Conservation (phyloP, 106 monocot genomes). For the Dioscorea zingiberensis region DNA sequence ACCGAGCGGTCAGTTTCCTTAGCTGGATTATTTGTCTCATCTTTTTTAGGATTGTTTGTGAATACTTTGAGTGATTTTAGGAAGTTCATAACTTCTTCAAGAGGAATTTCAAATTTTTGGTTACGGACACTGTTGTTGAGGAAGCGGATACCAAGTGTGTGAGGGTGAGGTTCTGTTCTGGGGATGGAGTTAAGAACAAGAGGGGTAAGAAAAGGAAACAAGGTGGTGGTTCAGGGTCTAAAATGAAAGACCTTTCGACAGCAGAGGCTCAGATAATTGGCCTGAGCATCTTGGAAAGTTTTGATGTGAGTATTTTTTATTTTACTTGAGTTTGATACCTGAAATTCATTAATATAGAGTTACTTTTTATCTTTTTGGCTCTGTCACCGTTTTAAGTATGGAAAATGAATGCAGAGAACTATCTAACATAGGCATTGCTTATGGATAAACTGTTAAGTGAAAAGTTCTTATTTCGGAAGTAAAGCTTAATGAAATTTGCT, state of each 20-base stretch:
- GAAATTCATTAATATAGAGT: too few relatives aligned
- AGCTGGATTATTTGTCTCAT: neutral
- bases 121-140: conserved; percentile 90
- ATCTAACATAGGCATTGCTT: too few relatives aligned
- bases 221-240: conserved; percentile 17
- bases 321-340: too few relatives aligned
- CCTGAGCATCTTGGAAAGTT: conserved; percentile 64
- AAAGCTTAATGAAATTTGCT: too few relatives aligned
- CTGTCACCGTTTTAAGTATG: too few relatives aligned
- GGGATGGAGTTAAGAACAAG: conserved; percentile 19
- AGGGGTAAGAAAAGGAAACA: conserved; percentile 70
- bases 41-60: neutral
- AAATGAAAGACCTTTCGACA: conserved; percentile 65
- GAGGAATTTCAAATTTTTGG: conserved; percentile 77
- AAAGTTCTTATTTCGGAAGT: too few relatives aligned
- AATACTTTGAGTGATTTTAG: conserved; percentile 23
- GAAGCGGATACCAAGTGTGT: conserved; percentile 47
- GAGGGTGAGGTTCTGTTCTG: conserved; percentile 59
- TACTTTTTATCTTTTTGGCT: too few relatives aligned
- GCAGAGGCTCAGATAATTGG: conserved; percentile 88
- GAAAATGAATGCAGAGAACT: too few relatives aligned
- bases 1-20: conserved; percentile 64
- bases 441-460: too few relatives aligned
- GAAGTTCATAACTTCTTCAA: conserved; percentile 97
- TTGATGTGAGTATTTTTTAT: conserved; percentile 33